Percentiles rank a stretch among this genome's conserved stretches.
phyloP scores from a whole-genome alignment of 1,284 basidiomycete species.

The Malassezia dermatis region DNA sequence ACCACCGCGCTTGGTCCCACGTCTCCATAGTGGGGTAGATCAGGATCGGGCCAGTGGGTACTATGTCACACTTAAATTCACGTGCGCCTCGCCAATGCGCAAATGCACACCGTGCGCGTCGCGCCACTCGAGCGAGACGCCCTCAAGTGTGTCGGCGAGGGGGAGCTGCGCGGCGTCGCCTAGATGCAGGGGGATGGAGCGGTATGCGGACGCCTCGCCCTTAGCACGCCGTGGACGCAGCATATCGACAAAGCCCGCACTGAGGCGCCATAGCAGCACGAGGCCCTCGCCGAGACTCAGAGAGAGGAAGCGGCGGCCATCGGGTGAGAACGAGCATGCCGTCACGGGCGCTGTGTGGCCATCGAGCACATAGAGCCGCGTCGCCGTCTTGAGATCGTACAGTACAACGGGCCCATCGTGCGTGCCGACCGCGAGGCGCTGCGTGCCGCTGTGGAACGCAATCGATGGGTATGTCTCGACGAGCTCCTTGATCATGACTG shows the following conservation, averaged over 20 bases:
- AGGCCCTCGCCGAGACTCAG: conserved; percentile 68
- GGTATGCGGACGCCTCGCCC: conserved; percentile 50
- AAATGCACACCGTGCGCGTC: conserved; percentile 30
- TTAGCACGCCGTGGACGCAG: conserved; percentile 50
- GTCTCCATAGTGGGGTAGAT: background rate
- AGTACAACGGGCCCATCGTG: conserved; percentile 72
- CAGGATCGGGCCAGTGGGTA: background rate
- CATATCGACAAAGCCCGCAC: conserved; percentile 59
- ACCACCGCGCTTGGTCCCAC: background rate
- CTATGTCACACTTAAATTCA: conserved; percentile 31
- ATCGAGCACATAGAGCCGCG: conserved; percentile 84
- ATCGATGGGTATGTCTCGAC: conserved; percentile 72
- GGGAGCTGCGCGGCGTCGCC: conserved; percentile 18
- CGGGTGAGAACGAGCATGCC: conserved; percentile 62
- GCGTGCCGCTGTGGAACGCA: conserved; percentile 74
- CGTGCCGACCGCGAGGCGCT: conserved; percentile 84
- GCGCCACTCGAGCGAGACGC: conserved; percentile 33
- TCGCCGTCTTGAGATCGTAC: conserved; percentile 94
- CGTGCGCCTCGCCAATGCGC: conserved; percentile 30
- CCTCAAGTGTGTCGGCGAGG: background rate
- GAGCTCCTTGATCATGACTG: conserved; percentile 72
- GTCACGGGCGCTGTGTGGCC: conserved; percentile 54
- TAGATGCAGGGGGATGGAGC: conserved; percentile 36
- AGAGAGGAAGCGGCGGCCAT: conserved; percentile 78
- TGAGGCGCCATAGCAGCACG: conserved; percentile 49